Evolutionary conservation across 163 green algal species (phyloP).

Genomic region (Chlorella variabilis): DNA sequence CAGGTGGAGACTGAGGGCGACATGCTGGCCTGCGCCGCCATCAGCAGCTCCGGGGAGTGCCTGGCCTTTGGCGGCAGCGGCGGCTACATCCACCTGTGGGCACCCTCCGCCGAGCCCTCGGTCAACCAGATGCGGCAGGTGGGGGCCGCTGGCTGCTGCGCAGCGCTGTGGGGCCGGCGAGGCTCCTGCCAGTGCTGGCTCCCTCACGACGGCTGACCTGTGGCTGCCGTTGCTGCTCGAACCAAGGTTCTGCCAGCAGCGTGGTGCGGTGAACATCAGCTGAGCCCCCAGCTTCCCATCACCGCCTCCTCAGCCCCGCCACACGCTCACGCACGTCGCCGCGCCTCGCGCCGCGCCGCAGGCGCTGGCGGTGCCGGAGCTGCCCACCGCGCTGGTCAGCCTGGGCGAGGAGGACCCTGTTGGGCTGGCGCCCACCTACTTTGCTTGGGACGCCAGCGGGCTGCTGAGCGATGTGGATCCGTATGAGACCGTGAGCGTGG

Average conservation of each 20-base stretch:
- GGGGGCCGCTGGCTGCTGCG: no score
- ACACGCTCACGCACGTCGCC: no score
- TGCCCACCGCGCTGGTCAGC: constrained; percentile 2
- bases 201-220: no score
- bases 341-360: background rate
- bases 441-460: constrained; percentile 17
- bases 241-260: no score
- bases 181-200: no score
- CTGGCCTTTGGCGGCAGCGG: constrained; percentile 70
- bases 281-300: no score
- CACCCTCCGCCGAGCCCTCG: constrained; percentile 3
- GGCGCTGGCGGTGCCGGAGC: constrained; percentile 26
- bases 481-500: constrained; percentile 47
- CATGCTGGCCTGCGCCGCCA: constrained; percentile 39
- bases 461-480: constrained; percentile 62
- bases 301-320: no score
- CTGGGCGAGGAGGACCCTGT: constrained; percentile 40
- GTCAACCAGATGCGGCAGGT: constrained; percentile 33
- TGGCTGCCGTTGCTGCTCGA: no score
- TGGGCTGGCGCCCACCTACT: constrained; percentile 24
- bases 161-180: no score
- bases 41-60: constrained; percentile 63
- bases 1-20: constrained; percentile 64
- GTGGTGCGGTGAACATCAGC: no score
- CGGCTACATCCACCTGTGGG: constrained; percentile 79